These are phyloP conservation scores for Mycena sp. DNA, from an alignment of 1,284 basidiomycete genomes.

Conservation along the genomic window DNA sequence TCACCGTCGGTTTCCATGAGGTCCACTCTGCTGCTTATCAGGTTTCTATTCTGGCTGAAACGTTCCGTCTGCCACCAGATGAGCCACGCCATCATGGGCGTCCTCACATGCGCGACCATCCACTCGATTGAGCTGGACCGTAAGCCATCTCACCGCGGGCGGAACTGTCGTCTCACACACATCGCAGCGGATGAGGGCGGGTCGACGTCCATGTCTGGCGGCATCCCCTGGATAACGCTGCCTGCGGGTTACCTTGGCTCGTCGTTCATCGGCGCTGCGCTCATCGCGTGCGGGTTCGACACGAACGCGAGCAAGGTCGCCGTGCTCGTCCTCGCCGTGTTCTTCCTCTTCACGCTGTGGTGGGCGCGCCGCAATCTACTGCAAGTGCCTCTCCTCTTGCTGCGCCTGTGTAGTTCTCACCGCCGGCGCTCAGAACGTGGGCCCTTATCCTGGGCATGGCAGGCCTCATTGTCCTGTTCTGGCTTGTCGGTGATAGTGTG, in stretches of 20 bases:
- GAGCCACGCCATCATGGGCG: conserved; percentile 83
- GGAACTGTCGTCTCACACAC: conserved; percentile 12
- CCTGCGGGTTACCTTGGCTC: conserved; percentile 95
- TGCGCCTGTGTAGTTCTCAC: neutral
- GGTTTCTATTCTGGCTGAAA: neutral
- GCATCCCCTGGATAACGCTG: conserved; percentile 85
- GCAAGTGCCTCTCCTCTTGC: conserved; percentile 51
- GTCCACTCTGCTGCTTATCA: conserved; percentile 46
- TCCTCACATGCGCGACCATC: conserved; percentile 92
- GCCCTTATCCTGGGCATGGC: conserved; percentile 79
- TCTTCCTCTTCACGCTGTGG: conserved; percentile 95
- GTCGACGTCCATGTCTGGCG: conserved; percentile 92
- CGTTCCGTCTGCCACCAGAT: conserved; percentile 64
- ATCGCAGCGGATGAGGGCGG: conserved; percentile 89
- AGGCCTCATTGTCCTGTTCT: conserved; percentile 80
- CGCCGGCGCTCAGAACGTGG: conserved; percentile 67
- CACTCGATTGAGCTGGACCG: conserved; percentile 89
- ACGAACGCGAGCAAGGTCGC: conserved; percentile 94
- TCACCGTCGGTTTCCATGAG: conserved; percentile 93
- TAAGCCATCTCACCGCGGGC: conserved; percentile 47
- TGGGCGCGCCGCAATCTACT: conserved; percentile 87
- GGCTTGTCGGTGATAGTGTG: conserved; percentile 82
- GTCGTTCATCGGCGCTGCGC: conserved; percentile 87
- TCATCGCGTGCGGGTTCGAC: conserved; percentile 95
- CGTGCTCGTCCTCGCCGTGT: conserved; percentile 81